Evolutionary conservation across 108 stramenopile species (phyloP), one percentile per base, ranked within the genome.

Genomic region (Cylindrotheca fusiformis): DNA sequence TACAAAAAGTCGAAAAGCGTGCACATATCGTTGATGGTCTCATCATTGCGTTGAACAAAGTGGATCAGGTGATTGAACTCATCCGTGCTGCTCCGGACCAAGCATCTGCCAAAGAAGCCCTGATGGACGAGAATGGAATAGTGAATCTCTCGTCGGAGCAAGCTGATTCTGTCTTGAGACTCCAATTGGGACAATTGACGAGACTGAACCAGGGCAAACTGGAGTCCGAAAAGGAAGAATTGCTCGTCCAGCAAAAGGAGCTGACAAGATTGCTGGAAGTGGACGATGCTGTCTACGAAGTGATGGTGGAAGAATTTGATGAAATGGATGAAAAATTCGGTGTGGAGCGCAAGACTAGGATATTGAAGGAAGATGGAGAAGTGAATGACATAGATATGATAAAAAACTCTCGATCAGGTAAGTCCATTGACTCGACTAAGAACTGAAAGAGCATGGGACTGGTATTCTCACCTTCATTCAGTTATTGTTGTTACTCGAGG

Each of bases 21-120:
- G 68, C 72, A 8, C 96, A 97, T 73, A 84, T 98, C 67, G 94
- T 98, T 1, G 88, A 95, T 44, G 97, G 97, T 0, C 72, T 98
- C 33, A 59, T 95, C 22, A 32, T 74, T 17, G 96, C 97, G 8
- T 65, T 96, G 48, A 67, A 72, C 8, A 71, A 57, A 46, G 83
- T 95, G 22, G 97, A 98, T 65, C 67, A 76, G 33, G 94, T 98
- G 41, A 96, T 98, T 65, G 91, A 91, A 23, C 62, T 84, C 32
- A 79, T 96, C 41, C 79, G 91, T 36, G 65, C 41, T 6, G 73
- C 90, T 20, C 71, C 80, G 5, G 94, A 96, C 69, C 84, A 81
- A 36, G 56, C 79, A 5, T 60, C 77, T 46, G 95, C 92, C 32
- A 73, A 78, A 10, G 76, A 25, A 36, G 59, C 63, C n/a, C 70